Percentiles rank a stretch among this genome's conserved stretches.
phyloP scores from a whole-genome alignment of 495 filamentous ascomycete species.

The Aspergillus egyptiacus region DNA sequence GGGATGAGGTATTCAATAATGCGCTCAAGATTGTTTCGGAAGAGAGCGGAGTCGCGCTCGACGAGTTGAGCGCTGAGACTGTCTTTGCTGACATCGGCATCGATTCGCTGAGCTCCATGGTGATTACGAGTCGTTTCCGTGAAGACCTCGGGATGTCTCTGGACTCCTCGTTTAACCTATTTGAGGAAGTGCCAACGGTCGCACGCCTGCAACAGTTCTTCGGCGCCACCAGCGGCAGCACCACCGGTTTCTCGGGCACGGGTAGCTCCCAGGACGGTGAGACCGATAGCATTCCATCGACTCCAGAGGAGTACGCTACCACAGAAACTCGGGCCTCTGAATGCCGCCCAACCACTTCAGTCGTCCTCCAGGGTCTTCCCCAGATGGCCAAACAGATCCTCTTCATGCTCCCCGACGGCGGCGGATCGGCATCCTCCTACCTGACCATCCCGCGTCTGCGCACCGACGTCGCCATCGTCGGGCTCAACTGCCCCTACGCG shows the following conservation, averaged over 20 bases:
- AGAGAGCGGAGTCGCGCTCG: slow-evolving; percentile 36
- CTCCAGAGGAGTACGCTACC: background rate
- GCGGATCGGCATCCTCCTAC: slow-evolving; percentile 21
- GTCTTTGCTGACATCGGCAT: slow-evolving; percentile 43
- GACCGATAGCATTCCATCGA: background rate
- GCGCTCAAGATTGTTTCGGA: slow-evolving; percentile 34
- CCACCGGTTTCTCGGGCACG: background rate
- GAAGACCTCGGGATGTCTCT: slow-evolving; percentile 35
- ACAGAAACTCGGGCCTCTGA: background rate
- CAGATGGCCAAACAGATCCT: slow-evolving; percentile 20
- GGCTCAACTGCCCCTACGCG: slow-evolving; percentile 13
- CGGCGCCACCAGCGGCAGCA: background rate
- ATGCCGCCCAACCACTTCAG: slow-evolving; percentile 2
- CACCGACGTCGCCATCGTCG: slow-evolving; percentile 2
- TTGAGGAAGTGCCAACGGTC: slow-evolving; percentile 12
- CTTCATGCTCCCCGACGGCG: slow-evolving; percentile 34
- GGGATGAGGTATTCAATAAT: background rate
- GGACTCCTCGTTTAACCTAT: slow-evolving; percentile 42
- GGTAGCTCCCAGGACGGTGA: background rate
- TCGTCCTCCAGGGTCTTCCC: slow-evolving; percentile 27
- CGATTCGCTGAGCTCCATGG: slow-evolving; percentile 45
- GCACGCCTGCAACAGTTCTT: background rate
- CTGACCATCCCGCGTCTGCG: background rate
- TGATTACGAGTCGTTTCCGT: slow-evolving; percentile 31
- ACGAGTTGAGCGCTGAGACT: slow-evolving; percentile 31